These are phyloP conservation scores for Cinnamomum micranthum DNA, from an alignment of 164 flowering plant species.

Conservation along the genomic window DNA sequence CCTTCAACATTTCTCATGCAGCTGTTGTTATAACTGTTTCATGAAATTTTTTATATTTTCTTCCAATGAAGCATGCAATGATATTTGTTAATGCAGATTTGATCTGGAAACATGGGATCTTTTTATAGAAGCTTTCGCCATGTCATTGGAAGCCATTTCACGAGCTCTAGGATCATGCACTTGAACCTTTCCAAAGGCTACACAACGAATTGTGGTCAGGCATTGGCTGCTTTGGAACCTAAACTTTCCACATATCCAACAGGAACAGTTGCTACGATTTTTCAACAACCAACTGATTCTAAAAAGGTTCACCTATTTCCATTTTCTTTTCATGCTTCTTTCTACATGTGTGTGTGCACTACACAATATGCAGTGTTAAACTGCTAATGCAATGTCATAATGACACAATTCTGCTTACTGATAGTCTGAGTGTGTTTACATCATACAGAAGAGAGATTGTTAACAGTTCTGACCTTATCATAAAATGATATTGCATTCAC, in stretches of 20 bases:
- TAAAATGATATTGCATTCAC: neutral
- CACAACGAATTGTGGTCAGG: neutral
- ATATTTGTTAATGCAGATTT: neutral
- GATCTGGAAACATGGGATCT: constrained; percentile 1
- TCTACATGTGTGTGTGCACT: neutral
- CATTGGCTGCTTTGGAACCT: neutral
- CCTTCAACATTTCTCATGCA: neutral
- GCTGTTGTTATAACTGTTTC: neutral
- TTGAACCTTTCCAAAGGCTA: neutral
- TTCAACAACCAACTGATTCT: neutral
- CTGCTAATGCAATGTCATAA: constrained; percentile 3
- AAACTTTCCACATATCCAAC: neutral
- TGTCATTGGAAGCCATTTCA: constrained; percentile 1
- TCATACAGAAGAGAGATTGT: neutral
- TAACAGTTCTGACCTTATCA: neutral
- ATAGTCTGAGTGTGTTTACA: neutral
- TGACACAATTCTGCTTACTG: neutral
- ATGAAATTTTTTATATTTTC: neutral
- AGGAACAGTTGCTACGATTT: neutral
- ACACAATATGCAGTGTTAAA: neutral
- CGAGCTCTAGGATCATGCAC: neutral
- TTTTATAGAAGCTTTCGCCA: constrained; percentile 8
- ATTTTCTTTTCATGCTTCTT: neutral
- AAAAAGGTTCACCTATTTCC: neutral
- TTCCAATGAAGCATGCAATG: neutral